Conservation (phyloP, 148 eudicot genomes). For the Rhododendron vialii region DNA sequence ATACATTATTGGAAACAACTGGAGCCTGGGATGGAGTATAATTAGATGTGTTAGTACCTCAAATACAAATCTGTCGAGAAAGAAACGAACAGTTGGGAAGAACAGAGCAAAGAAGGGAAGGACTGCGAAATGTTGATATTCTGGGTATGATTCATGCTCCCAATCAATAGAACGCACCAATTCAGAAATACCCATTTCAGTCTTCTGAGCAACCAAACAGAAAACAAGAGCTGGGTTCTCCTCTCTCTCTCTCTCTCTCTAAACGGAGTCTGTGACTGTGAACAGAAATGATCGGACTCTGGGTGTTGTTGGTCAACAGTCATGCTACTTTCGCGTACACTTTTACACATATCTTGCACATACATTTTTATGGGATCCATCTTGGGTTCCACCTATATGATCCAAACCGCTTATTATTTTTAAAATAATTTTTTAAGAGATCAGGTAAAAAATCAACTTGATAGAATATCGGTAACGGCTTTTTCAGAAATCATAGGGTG, state of each 20-base stretch:
- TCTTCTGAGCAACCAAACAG: constrained; percentile 4
- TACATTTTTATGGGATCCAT: too few relatives aligned
- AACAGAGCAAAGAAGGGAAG: constrained; percentile 70
- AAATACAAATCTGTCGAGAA: constrained; percentile 79
- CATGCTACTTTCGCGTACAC: too few relatives aligned
- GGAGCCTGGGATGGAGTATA: background rate
- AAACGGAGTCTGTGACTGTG: background rate
- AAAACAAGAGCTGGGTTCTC: background rate
- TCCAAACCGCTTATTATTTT: too few relatives aligned
- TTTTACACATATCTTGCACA: too few relatives aligned
- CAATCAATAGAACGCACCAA: constrained; percentile 40
- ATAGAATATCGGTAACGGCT: too few relatives aligned
- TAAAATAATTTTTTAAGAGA: too few relatives aligned
- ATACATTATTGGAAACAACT: background rate
- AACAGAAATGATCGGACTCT: background rate
- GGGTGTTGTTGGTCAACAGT: background rate
- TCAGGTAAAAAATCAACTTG: too few relatives aligned
- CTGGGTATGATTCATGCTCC: constrained; percentile 76
- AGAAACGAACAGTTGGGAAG: constrained; percentile 65
- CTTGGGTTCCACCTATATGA: too few relatives aligned
- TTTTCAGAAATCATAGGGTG: too few relatives aligned
- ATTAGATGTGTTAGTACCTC: constrained; percentile 43
- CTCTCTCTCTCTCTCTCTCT: background rate
- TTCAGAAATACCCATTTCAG: constrained; percentile 17
- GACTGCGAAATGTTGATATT: constrained; percentile 45